These are phyloP conservation scores for Luzula sylvatica DNA, from an alignment of 176 grass and related monocot genomes.

Conservation along the genomic window DNA sequence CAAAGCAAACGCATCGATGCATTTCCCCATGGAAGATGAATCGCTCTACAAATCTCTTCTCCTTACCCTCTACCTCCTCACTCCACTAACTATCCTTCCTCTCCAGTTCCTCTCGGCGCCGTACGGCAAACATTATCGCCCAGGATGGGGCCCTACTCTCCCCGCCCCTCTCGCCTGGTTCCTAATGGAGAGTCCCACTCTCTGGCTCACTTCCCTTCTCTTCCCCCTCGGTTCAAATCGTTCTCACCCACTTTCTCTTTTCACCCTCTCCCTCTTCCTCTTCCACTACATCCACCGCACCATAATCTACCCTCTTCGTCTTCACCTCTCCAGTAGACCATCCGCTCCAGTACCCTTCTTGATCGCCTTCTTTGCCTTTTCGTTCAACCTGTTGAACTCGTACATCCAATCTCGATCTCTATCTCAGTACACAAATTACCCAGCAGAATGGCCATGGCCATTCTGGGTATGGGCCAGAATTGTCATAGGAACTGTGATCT, in stretches of 20 bases:
- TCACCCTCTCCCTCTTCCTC: constrained; percentile 40
- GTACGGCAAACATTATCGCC: constrained; percentile 53
- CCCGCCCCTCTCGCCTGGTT: constrained; percentile 59
- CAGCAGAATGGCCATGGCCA: background rate
- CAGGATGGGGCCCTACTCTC: constrained; percentile 49
- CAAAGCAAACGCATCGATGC: too few relatives aligned
- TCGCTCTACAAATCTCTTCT: constrained; percentile 36
- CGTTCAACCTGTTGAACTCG: constrained; percentile 77
- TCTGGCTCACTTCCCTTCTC: constrained; percentile 54
- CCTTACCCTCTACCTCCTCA: constrained; percentile 40
- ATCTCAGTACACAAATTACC: constrained; percentile 30
- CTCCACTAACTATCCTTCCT: constrained; percentile 45
- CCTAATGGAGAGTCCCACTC: constrained; percentile 75
- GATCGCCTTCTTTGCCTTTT: constrained; percentile 34
- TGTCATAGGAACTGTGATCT: constrained; percentile 33
- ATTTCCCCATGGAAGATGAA: constrained; percentile 10
- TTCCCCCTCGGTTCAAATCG: constrained; percentile 7
- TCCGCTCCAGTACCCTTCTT: constrained; percentile 33
- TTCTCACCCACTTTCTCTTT: constrained; percentile 20
- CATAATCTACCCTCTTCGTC: constrained; percentile 55
- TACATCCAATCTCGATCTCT: constrained; percentile 62
- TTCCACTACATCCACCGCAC: constrained; percentile 66
- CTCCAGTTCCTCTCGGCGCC: constrained; percentile 58
- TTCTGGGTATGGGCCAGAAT: constrained; percentile 12
- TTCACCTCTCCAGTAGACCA: constrained; percentile 27